Evolutionary conservation across 768 basidiomycete genomes (phyloP).

Genomic region (Mycena alexandri): DNA sequence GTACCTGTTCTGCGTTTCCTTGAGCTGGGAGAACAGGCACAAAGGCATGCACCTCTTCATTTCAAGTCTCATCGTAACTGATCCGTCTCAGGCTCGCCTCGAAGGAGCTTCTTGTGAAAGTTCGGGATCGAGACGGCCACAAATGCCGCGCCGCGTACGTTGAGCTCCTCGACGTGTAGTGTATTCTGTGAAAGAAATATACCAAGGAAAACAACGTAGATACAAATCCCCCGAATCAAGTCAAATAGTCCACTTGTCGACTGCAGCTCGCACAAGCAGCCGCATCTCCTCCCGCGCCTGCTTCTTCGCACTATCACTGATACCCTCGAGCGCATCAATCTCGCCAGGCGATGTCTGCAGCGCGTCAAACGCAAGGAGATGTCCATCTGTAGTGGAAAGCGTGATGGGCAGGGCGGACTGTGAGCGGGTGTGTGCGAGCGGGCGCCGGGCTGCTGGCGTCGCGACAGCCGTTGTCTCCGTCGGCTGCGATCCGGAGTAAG

Average conservation of each 20-base stretch:
- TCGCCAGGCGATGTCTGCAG: constrained; percentile 77
- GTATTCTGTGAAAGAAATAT: constrained; percentile 1
- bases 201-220: constrained; percentile 1
- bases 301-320: constrained; percentile 86
- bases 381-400: constrained; percentile 85
- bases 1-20: constrained; percentile 69
- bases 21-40: constrained; percentile 63
- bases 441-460: constrained; percentile 50
- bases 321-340: constrained; percentile 82
- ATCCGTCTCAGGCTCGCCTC: constrained; percentile 42
- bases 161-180: constrained; percentile 43
- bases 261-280: constrained; percentile 75
- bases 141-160: constrained; percentile 66
- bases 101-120: constrained; percentile 64
- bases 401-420: constrained; percentile 73
- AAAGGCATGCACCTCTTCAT: constrained; percentile 45
- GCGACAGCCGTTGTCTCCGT: constrained; percentile 11
- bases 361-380: constrained; percentile 88
- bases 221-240: constrained; percentile 29
- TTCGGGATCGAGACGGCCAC: constrained; percentile 71
- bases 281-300: constrained; percentile 84
- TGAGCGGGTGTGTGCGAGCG: constrained; percentile 50
- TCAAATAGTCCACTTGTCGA: constrained; percentile 81
- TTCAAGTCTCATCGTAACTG: constrained; percentile 30
- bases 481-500: constrained; percentile 16